These are phyloP conservation scores for Pholiota conissans DNA, from an alignment of 768 basidiomycete genomes.

Conservation along the genomic window DNA sequence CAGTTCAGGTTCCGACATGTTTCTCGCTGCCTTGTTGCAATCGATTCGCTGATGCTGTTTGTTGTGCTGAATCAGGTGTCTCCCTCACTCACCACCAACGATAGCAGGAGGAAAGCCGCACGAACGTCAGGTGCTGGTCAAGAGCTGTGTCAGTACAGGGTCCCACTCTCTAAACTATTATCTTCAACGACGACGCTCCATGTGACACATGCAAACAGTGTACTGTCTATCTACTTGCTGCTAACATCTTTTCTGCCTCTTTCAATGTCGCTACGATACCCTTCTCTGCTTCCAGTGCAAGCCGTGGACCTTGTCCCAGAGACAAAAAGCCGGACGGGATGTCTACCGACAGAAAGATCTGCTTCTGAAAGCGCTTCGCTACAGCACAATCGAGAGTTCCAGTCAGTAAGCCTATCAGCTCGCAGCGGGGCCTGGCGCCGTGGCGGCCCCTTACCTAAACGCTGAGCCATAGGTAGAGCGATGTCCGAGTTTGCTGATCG, in stretches of 20 bases:
- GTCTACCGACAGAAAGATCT: conserved; percentile 76
- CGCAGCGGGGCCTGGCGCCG: background rate
- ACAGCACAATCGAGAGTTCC: conserved; percentile 14
- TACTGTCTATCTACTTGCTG: background rate
- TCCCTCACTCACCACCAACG: conserved; percentile 8
- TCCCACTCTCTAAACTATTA: too few relatives aligned
- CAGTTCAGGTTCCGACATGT: conserved; percentile 76
- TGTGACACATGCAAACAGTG: conserved; percentile 17
- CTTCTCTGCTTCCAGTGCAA: conserved; percentile 61
- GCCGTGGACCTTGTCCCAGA: conserved; percentile 45
- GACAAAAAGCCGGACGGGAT: conserved; percentile 38
- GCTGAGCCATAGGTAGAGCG: conserved; percentile 73
- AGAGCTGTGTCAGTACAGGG: conserved; percentile 24
- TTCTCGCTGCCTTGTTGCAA: conserved; percentile 17
- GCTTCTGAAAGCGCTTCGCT: conserved; percentile 66
- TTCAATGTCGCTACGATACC: conserved; percentile 51
- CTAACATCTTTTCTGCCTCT: conserved; percentile 23
- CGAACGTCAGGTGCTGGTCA: conserved; percentile 24
- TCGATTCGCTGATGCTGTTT: conserved; percentile 15
- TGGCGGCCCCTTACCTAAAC: conserved; percentile 62
- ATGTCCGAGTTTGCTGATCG: conserved; percentile 61
- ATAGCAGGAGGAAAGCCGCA: conserved; percentile 8
- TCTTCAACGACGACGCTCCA: conserved; percentile 15
- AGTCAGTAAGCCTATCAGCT: conserved; percentile 12
- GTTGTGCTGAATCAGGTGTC: conserved; percentile 15